Evolutionary conservation across 1,139 yeast genomes (phyloP).

Genomic region (Kodamaea suecica): DNA sequence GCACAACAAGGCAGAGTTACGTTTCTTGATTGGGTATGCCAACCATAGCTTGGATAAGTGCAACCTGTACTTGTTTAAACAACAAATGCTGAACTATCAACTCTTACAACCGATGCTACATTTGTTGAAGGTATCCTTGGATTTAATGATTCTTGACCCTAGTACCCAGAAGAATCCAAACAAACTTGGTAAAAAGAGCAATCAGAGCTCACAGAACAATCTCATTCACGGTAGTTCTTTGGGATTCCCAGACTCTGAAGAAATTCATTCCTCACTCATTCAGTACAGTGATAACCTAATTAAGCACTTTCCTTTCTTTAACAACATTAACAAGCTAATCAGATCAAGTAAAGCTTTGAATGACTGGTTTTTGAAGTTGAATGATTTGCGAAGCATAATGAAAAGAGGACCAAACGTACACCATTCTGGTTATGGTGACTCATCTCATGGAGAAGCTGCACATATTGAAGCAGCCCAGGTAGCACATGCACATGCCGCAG

Average conservation of each 20-base stretch:
- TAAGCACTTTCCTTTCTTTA: constrained; percentile 29
- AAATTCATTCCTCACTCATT: constrained; percentile 12
- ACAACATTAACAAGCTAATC: constrained; percentile 29
- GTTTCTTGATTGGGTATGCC: constrained; percentile 21
- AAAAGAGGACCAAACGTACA: neutral
- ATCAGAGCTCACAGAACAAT: too few species aligned
- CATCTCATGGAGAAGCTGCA: neutral
- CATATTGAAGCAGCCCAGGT: neutral
- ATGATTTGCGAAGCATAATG: constrained; percentile 13
- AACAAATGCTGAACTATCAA: constrained; percentile 35
- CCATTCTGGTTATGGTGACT: neutral
- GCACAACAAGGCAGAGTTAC: constrained; percentile 23
- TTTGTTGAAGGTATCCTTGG: constrained; percentile 24
- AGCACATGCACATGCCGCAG: too few species aligned
- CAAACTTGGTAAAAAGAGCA: too few species aligned
- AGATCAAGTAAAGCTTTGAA: constrained; percentile 24
- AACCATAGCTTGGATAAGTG: constrained; percentile 21
- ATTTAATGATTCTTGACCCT: too few species aligned
- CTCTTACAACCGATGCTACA: constrained; percentile 36
- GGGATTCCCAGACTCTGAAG: neutral
- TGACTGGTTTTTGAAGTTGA: constrained; percentile 28
- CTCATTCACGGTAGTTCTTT: neutral
- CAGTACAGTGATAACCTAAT: constrained; percentile 26
- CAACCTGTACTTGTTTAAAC: constrained; percentile 26
- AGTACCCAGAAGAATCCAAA: too few species aligned